These are phyloP conservation scores for Sophora flavescens DNA, from an alignment of 306 rosid species.

Conservation along the genomic window DNA sequence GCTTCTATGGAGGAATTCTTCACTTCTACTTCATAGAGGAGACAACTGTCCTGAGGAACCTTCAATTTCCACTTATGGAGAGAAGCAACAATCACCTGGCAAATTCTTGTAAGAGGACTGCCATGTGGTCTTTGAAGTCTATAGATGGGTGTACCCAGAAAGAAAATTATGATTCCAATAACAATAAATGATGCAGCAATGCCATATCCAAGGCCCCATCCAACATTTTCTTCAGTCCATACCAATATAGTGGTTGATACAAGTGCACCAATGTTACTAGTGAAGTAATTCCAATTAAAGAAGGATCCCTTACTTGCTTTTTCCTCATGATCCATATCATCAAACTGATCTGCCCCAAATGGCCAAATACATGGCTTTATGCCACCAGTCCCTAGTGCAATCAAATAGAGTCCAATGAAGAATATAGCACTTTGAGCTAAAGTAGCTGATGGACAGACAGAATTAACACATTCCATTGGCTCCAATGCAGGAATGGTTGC, in stretches of 20 bases:
- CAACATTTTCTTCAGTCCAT: conserved; percentile 86
- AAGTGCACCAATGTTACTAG: conserved; percentile 83
- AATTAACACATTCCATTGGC: conserved; percentile 66
- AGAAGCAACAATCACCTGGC: conserved; percentile 82
- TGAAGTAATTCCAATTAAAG: conserved; percentile 93
- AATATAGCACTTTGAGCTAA: conserved; percentile 70
- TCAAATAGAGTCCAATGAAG: conserved; percentile 78
- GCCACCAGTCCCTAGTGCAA: conserved; percentile 91
- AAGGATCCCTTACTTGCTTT: conserved; percentile 85
- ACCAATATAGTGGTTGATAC: conserved; percentile 75
- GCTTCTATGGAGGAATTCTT: conserved; percentile 72
- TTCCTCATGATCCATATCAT: conserved; percentile 77
- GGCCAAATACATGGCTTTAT: conserved; percentile 93
- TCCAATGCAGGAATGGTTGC: conserved; percentile 67
- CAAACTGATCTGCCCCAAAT: conserved; percentile 94
- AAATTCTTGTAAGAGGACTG: conserved; percentile 84
- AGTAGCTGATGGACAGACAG: conserved; percentile 72
- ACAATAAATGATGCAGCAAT: conserved; percentile 79
- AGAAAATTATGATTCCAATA: conserved; percentile 70
- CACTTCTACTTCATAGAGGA: conserved; percentile 69
- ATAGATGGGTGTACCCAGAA: conserved; percentile 74
- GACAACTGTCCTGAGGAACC: conserved; percentile 66
- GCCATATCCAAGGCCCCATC: conserved; percentile 96
- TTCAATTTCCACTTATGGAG: conserved; percentile 65
- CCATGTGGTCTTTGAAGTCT: conserved; percentile 84